A percentile compares a stretch with the other conserved stretches of the same genome.
Conservation (phyloP, 495 filamentous ascomycete genomes). For the Trichoderma asperelloides region DNA sequence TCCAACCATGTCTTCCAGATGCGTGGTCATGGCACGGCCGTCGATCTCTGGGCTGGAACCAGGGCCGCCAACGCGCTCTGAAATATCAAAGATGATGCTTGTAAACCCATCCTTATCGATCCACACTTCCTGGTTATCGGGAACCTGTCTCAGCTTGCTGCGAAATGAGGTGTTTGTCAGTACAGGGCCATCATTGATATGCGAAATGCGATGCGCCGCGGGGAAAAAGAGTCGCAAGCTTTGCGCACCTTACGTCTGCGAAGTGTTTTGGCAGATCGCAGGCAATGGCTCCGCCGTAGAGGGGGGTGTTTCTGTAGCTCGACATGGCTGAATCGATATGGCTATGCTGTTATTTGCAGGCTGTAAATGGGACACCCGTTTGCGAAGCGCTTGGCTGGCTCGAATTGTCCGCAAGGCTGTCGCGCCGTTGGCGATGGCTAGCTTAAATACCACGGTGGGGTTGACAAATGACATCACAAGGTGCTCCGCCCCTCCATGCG, state of each 20-base stretch:
- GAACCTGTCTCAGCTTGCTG: conserved; percentile 78
- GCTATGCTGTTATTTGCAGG: background rate
- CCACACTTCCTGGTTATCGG: conserved; percentile 91
- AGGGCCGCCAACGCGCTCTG: conserved; percentile 53
- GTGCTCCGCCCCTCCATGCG: background rate
- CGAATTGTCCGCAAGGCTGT: background rate
- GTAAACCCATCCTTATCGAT: conserved; percentile 71
- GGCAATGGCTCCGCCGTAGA: conserved; percentile 77
- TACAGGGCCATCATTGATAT: background rate
- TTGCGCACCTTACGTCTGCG: conserved; percentile 66
- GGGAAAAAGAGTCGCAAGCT: background rate
- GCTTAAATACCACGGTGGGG: background rate
- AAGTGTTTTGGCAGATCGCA: conserved; percentile 64
- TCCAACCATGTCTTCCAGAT: conserved; percentile 71
- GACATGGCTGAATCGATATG: conserved; percentile 18
- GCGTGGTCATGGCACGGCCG: conserved; percentile 59
- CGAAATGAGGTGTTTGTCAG: conserved; percentile 13
- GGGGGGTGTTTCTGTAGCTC: conserved; percentile 45
- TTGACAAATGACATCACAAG: background rate
- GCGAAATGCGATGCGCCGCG: background rate
- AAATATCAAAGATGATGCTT: conserved; percentile 81
- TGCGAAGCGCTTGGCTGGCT: background rate
- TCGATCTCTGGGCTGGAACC: conserved; percentile 44
- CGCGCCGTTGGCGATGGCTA: background rate
- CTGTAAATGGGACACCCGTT: background rate